Evolutionary conservation across 148 eudicot genomes (phyloP), one percentile per base, ranked within the genome.

Genomic region (Linanthus parryae): DNA sequence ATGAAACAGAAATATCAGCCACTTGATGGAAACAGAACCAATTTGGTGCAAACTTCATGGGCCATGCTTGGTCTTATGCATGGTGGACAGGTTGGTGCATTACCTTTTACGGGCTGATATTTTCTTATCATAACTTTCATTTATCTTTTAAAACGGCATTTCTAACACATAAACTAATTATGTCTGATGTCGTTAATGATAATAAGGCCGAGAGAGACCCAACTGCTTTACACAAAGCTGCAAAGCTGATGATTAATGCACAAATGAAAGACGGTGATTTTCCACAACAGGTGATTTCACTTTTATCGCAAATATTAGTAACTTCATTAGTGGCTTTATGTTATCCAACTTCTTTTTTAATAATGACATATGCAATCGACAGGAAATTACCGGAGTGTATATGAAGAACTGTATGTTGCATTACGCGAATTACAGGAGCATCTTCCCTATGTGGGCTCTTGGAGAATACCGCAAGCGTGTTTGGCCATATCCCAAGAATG

Each of bases 361-460:
- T 10, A 4, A 5, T 31, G 35, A 31, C 5, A 31, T 10, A n/a
- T n/a, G 14, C n/a, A 12, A 4, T 12, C 45, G 2, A 31, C 71
- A 77, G 82, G 82, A 77, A 56, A 65, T 72, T 14, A 72, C 75
- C 14, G 82, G 78, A 43, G 75, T 69, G 7, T 72, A 57, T 64
- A 69, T 69, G 75, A 77, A 77, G 69, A 77, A 72, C 21, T 77
- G 78, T 24, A 77, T 77, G 74, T 20, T 77, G 19, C 82, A 77
- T 42, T 77, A 72, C 30, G 72, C 78, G 36, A 63, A 61, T 31
- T 72, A 77, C 56, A 72, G 78, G 35, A 77, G 69, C 59, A 77
- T 77, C 9, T 77, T 72, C 47, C 70, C 82, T 5, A 25, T 72
- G 49, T 72, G 82, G 82, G 81, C 81, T 9, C 64, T 76, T 6